Evolutionary conservation across 1,139 yeast genomes (phyloP).

Genomic region (Candida sp.): DNA sequence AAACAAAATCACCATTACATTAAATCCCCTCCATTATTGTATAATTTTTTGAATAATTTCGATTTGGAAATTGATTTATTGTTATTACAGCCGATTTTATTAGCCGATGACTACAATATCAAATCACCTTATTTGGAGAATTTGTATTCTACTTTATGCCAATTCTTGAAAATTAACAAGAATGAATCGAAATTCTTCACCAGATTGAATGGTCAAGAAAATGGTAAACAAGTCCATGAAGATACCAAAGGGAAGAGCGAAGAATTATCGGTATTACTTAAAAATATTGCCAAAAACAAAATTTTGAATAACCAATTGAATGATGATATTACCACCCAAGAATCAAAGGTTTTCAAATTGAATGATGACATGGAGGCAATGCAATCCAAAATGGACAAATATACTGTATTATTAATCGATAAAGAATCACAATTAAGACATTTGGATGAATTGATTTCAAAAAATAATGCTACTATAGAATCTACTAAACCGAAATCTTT

Average conservation of each 20-base stretch:
- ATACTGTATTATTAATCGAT: constrained; percentile 1
- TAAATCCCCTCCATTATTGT: constrained; percentile 54
- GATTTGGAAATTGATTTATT: constrained; percentile 69
- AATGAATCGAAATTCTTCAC: constrained; percentile 32
- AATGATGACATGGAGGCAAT: constrained; percentile 10
- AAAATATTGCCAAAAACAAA: constrained; percentile 20
- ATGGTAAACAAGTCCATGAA: constrained; percentile 9
- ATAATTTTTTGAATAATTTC: constrained; percentile 53
- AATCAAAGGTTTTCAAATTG: constrained; percentile 12
- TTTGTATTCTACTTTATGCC: constrained; percentile 76
- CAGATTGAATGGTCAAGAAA: constrained; percentile 14
- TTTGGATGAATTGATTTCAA: constrained; percentile 1
- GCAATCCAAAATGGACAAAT: constrained; percentile 10
- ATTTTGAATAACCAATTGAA: constrained; percentile 16
- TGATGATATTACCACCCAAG: constrained; percentile 15
- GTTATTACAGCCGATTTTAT: constrained; percentile 76
- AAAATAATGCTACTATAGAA: neutral
- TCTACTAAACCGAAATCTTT: neutral
- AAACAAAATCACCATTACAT: constrained; percentile 26
- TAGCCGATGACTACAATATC: constrained; percentile 82
- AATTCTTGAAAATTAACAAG: constrained; percentile 51
- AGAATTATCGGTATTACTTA: constrained; percentile 17
- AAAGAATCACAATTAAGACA: constrained; percentile 15
- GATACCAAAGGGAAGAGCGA: constrained; percentile 18
- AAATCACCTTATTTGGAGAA: constrained; percentile 90